These are phyloP conservation scores for Paulownia fortunei DNA, from an alignment of 257 asterid genomes.

Conservation along the genomic window DNA sequence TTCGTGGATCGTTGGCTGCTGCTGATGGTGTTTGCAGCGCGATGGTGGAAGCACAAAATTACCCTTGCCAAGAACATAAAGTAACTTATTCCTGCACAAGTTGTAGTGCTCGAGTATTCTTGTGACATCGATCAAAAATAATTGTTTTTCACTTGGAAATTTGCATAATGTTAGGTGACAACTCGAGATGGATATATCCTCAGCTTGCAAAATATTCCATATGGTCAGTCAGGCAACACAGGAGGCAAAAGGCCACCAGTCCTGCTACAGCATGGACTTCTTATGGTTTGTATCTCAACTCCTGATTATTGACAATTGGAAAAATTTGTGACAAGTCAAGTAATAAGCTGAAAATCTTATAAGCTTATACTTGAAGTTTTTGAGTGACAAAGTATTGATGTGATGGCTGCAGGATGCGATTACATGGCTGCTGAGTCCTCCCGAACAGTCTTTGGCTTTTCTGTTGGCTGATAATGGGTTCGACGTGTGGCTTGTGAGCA, in stretches of 20 bases:
- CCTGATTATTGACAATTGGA: background rate
- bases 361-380: background rate
- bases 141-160: background rate
- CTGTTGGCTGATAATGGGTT: conserved; percentile 49
- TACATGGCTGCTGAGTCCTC: conserved; percentile 46
- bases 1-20: conserved; percentile 1
- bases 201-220: conserved; percentile 51
- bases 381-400: background rate
- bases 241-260: conserved; percentile 38
- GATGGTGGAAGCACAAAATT: conserved; percentile 38
- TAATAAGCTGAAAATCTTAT: background rate
- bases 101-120: background rate
- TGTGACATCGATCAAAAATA: background rate
- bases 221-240: conserved; percentile 38
- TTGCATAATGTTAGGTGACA: conserved; percentile 33
- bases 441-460: conserved; percentile 44
- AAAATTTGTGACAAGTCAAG: background rate
- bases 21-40: conserved; percentile 44
- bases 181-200: conserved; percentile 54
- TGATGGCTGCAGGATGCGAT: conserved; percentile 40
- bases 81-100: conserved; percentile 11
- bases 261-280: conserved; percentile 51
- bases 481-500: conserved; percentile 49
- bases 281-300: conserved; percentile 32
- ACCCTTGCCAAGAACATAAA: conserved; percentile 47